A percentile compares a stretch with the other conserved stretches of the same genome.
phyloP scores from a whole-genome alignment of 306 rosid species.

The Abrus pulchellus region DNA sequence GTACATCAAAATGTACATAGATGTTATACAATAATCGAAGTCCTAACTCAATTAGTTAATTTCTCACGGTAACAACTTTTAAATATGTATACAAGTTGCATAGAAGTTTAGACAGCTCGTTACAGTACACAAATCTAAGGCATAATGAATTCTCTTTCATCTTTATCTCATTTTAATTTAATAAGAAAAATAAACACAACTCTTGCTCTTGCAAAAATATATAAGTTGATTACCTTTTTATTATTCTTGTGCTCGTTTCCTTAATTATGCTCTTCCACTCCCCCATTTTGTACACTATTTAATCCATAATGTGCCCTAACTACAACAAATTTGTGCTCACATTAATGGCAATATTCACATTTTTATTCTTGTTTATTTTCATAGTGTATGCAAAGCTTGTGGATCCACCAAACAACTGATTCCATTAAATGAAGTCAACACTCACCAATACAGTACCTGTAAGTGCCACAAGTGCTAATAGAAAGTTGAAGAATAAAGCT shows the following conservation, averaged over 20 bases:
- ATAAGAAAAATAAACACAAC: not conserved
- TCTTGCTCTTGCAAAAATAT: not conserved
- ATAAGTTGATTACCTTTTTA: slow-evolving; percentile 4
- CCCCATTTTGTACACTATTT: not conserved
- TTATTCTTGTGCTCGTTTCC: slow-evolving; percentile 28
- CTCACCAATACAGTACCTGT: slow-evolving; percentile 89
- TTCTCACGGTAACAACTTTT: slow-evolving; percentile 1
- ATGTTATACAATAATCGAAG: slow-evolving; percentile 20
- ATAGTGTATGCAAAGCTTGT: slow-evolving; percentile 15
- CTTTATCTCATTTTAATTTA: slow-evolving; percentile 23
- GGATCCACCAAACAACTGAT: slow-evolving; percentile 37
- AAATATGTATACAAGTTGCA: not conserved
- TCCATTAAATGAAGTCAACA: slow-evolving; percentile 41
- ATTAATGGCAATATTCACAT: slow-evolving; percentile 18
- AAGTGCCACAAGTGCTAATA: slow-evolving; percentile 93
- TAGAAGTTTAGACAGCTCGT: slow-evolving; percentile 8
- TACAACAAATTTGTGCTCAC: too few relatives aligned
- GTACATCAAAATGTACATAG: slow-evolving; percentile 4
- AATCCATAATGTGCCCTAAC: too few relatives aligned
- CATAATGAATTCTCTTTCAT: not conserved
- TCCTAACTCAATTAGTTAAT: slow-evolving; percentile 11
- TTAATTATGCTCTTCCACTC: slow-evolving; percentile 34
- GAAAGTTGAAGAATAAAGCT: slow-evolving; percentile 93
- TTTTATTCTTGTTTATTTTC: slow-evolving; percentile 19
- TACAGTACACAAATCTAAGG: slow-evolving; percentile 27